A percentile compares a stretch with the other conserved stretches of the same genome.
These are phyloP conservation scores for Trichoderma harzianum DNA, from an alignment of 2,329 filamentous ascomycete genomes.

Conservation along the genomic window DNA sequence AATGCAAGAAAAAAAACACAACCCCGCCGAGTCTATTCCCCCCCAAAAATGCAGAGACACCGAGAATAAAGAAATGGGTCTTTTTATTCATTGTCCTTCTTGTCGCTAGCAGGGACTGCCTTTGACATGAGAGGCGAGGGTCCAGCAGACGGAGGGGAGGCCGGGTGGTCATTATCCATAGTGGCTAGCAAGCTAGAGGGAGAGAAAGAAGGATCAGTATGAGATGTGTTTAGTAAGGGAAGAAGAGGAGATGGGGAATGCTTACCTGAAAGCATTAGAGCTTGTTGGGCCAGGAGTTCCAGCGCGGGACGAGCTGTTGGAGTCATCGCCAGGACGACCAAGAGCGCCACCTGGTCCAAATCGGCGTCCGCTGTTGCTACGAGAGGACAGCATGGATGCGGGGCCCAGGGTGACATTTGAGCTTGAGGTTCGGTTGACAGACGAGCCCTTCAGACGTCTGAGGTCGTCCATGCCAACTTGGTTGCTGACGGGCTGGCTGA, in stretches of 20 bases:
- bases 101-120: conserved; percentile 54
- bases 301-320: conserved; percentile 81
- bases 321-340: conserved; percentile 75
- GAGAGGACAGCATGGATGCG: conserved; percentile 80
- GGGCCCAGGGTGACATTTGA: conserved; percentile 71
- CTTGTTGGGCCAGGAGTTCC: conserved; percentile 73
- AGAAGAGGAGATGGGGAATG: not conserved
- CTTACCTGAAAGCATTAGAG: conserved; percentile 93
- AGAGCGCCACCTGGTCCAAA: conserved; percentile 72
- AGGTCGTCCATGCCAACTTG: conserved; percentile 90
- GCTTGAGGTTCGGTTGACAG: conserved; percentile 57
- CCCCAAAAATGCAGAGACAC: conserved; percentile 46
- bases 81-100: conserved; percentile 49
- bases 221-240: not conserved
- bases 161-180: conserved; percentile 60
- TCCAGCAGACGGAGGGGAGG: conserved; percentile 67
- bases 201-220: not conserved
- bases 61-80: conserved; percentile 30
- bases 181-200: conserved; percentile 53
- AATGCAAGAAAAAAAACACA: conserved; percentile 45
- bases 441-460: conserved; percentile 67
- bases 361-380: conserved; percentile 84
- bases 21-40: conserved; percentile 48
- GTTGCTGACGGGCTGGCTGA: conserved; percentile 73
- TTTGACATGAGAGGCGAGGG: conserved; percentile 65